These are phyloP conservation scores for Prunus kanzakura DNA, from an alignment of 306 rosid species.

Conservation along the genomic window DNA sequence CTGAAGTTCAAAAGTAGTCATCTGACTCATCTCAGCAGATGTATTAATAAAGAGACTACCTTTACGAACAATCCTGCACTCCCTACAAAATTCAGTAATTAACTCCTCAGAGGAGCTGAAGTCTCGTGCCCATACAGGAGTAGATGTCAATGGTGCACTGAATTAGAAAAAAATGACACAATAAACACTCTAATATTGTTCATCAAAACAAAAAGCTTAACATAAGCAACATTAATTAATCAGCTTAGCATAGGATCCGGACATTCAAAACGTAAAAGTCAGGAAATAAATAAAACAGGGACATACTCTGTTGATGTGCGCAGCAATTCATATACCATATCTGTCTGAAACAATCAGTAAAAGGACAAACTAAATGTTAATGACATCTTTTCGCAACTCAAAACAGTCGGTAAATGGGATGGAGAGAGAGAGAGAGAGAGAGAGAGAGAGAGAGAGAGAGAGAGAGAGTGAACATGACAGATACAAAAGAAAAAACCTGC, in stretches of 20 bases:
- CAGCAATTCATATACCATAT: constrained; percentile 94
- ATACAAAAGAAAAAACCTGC: constrained; percentile 50
- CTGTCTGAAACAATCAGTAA: constrained; percentile 62
- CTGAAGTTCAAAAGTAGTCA: not conserved
- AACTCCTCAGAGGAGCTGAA: constrained; percentile 84
- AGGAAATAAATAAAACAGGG: constrained; percentile 16
- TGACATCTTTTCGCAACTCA: constrained; percentile 16
- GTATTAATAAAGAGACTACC: constrained; percentile 33
- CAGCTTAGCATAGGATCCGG: not conserved
- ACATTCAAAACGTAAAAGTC: not conserved
- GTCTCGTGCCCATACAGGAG: constrained; percentile 90
- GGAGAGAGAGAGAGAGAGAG: not conserved
- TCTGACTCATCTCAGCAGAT: constrained; percentile 4
- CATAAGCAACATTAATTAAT: not conserved
- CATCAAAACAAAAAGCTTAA: constrained; percentile 10
- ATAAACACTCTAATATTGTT: constrained; percentile 20
- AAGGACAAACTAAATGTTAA: constrained; percentile 24
- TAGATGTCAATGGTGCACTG: constrained; percentile 88
- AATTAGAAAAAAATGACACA: constrained; percentile 20
- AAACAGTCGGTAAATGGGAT: not conserved
- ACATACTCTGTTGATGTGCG: constrained; percentile 96
- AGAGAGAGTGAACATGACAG: constrained; percentile 9
- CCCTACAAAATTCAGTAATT: constrained; percentile 92
- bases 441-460: too few species aligned
- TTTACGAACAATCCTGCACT: constrained; percentile 96